Evolutionary conservation across 1,139 yeast species (phyloP).

Genomic region (Saccharomyces hybrid): DNA sequence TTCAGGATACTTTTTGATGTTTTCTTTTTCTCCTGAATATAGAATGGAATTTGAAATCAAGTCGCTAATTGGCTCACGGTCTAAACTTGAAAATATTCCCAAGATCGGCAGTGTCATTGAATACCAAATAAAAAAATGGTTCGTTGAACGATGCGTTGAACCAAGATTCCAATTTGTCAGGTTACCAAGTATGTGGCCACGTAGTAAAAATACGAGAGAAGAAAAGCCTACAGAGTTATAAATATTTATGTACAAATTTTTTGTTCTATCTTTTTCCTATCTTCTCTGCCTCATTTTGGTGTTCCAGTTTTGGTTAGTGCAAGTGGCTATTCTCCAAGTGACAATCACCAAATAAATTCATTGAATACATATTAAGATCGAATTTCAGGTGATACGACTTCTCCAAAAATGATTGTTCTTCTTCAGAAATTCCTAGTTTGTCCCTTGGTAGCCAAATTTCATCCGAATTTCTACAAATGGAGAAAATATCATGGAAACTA

Average conservation of each 20-base stretch:
- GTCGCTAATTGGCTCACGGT: constrained; percentile 85
- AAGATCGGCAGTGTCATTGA: constrained; percentile 82
- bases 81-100: constrained; percentile 89
- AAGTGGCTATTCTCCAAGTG: background rate
- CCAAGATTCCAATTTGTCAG: constrained; percentile 83
- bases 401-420: constrained; percentile 24
- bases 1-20: constrained; percentile 52
- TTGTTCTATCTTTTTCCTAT: background rate
- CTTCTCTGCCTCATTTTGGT: background rate
- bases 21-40: constrained; percentile 88
- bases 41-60: constrained; percentile 77
- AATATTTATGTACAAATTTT: background rate
- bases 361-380: constrained; percentile 21
- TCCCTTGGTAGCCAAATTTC: constrained; percentile 38
- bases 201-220: constrained; percentile 62
- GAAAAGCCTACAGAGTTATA: constrained; percentile 19
- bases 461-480: background rate
- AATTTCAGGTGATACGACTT: constrained; percentile 24
- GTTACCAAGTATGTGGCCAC: constrained; percentile 87
- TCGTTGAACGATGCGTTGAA: constrained; percentile 85
- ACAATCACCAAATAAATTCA: background rate
- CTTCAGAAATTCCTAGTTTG: constrained; percentile 25
- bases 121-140: constrained; percentile 77
- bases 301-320: background rate
- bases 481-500: background rate